These are phyloP conservation scores for Ganoderma sinense DNA, from an alignment of 1,284 basidiomycete species.

Conservation along the genomic window DNA sequence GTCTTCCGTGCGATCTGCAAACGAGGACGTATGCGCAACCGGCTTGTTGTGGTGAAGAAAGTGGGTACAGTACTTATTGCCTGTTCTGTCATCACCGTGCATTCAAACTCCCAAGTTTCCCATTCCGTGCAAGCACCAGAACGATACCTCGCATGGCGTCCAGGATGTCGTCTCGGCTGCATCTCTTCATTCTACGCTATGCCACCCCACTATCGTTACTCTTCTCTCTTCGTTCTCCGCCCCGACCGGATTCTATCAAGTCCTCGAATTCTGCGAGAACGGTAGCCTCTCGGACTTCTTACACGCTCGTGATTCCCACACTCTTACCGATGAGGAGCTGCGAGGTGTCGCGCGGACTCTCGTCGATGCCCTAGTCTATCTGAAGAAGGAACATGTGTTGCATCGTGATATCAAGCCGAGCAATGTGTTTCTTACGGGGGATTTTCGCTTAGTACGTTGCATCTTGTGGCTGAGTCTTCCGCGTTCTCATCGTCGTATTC, in stretches of 20 bases:
- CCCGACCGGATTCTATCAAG: constrained; percentile 43
- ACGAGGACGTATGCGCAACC: constrained; percentile 8
- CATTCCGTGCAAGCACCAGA: constrained; percentile 9
- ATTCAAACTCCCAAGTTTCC: constrained; percentile 12
- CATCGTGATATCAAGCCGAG: constrained; percentile 38
- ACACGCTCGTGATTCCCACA: constrained; percentile 29
- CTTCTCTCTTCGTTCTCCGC: constrained; percentile 52
- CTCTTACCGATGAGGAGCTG: constrained; percentile 46
- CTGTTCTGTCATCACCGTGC: background rate
- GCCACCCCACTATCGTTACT: constrained; percentile 59
- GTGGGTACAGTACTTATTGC: constrained; percentile 35
- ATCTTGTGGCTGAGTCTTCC: background rate
- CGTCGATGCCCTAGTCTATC: constrained; percentile 51
- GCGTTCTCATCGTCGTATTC: background rate
- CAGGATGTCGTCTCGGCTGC: constrained; percentile 25
- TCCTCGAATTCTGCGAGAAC: constrained; percentile 53
- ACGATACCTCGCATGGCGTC: constrained; percentile 4
- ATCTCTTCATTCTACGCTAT: constrained; percentile 49
- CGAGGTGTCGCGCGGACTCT: constrained; percentile 49
- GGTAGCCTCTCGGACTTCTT: constrained; percentile 49
- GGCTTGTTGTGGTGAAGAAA: constrained; percentile 45
- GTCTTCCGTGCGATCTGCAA: constrained; percentile 7
- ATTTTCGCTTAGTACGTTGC: constrained; percentile 35
- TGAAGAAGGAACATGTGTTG: constrained; percentile 46
- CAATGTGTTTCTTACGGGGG: constrained; percentile 34